Evolutionary conservation across 371 early-diverging fungal genomes (phyloP), one percentile per base, ranked within the genome.

Genomic region (Mortierella sp.): DNA sequence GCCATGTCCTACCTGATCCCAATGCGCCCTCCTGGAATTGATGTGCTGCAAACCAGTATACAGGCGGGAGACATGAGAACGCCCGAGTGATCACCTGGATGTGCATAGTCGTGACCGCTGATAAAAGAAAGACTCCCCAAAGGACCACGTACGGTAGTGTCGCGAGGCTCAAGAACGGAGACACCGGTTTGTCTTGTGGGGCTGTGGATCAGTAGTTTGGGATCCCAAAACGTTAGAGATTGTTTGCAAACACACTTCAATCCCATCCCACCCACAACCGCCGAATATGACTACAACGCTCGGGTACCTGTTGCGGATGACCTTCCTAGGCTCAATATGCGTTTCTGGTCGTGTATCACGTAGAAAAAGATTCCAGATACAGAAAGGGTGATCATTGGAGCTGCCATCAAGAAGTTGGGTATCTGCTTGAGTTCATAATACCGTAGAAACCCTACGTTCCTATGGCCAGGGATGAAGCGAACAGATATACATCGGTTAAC

Each of bases 21-120:
- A 50, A 27, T 45, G 56, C 41, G 18, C 52, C 28, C 52, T 41
- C 49, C 13, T 34, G 7, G 34, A 82, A 82, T 23, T 84, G 62
- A 61, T 92, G 84, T 0, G 90, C 92, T 1, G 87, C 86, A 70
- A 79, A 92, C 95, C 95, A 96, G 67, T 92, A 95, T 28, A 95
- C 73, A 0, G 84, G 81, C 0, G 97, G 96, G 52, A 93, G 45
- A 12, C 89, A 90, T 0, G 96, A 92, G 62, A 96, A 92, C 52
- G 96, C 93, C 6, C 96, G 86, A 30, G 91, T 90, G 56, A 95
- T 92, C 7, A 97, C 89, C 82, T 97, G 97, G 19, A 97, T 88
- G 58, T 97, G 96, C 92, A 95, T 95, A 31, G 84, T 87, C 0
- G 90, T 86, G 18, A 83, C 54, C n/a, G 82, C 86, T 43, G 87